Conservation (phyloP, 2,329 filamentous ascomycete species). For the Ceratocystis colombiana region DNA sequence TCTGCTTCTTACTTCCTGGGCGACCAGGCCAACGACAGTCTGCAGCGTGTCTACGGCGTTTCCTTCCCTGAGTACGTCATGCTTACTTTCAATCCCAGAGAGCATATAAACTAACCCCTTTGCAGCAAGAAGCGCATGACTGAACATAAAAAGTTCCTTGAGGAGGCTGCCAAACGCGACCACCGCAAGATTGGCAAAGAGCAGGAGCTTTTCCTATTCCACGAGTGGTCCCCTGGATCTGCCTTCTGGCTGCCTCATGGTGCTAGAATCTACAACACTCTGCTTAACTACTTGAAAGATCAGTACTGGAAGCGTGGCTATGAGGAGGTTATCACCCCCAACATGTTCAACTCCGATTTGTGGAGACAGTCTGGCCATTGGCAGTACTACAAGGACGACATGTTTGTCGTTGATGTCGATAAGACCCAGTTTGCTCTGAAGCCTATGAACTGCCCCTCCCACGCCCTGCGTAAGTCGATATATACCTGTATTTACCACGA, state of each 20-base stretch:
- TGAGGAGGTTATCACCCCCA: constrained; percentile 88
- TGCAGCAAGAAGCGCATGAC: constrained; percentile 72
- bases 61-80: constrained; percentile 51
- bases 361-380: constrained; percentile 96
- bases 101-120: constrained; percentile 17
- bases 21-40: constrained; percentile 82
- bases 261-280: constrained; percentile 82
- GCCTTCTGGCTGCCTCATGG: constrained; percentile 89
- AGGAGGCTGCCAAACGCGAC: constrained; percentile 95
- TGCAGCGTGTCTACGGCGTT: constrained; percentile 93
- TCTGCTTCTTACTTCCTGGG: constrained; percentile 65
- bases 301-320: constrained; percentile 93
- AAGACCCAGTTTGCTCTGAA: constrained; percentile 68
- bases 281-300: constrained; percentile 68
- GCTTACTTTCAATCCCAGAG: background rate
- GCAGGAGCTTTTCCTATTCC: constrained; percentile 96
- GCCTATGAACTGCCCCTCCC: constrained; percentile 97
- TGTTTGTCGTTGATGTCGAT: constrained; percentile 66
- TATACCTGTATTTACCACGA: background rate
- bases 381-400: constrained; percentile 78
- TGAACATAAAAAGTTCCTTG: constrained; percentile 87
- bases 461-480: constrained; percentile 45
- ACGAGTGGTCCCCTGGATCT: constrained; percentile 84
- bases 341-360: constrained; percentile 82
- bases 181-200: constrained; percentile 89